Percentiles rank a stretch among this genome's conserved stretches.
Evolutionary conservation across 1,284 basidiomycete genomes (phyloP).

Genomic region (Rhodofomes roseus): DNA sequence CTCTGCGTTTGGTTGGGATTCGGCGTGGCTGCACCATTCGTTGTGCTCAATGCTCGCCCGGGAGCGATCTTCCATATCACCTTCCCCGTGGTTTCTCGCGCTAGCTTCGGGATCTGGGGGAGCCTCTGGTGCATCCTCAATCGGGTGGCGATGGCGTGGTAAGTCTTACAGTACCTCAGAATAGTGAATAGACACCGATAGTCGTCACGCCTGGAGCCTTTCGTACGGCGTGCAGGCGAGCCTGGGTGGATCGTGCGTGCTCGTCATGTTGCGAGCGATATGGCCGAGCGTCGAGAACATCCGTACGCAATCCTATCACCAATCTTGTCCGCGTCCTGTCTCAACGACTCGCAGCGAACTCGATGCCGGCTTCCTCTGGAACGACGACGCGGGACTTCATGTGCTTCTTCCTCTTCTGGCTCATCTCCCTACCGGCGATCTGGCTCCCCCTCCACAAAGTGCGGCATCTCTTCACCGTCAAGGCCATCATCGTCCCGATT

Average conservation of each 20-base stretch:
- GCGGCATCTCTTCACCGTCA: conserved; percentile 81
- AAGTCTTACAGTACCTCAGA: too few relatives aligned
- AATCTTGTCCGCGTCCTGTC: neutral
- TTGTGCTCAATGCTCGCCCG: conserved; percentile 78
- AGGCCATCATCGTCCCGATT: conserved; percentile 71
- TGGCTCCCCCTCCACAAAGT: conserved; percentile 83
- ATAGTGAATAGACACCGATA: too few relatives aligned
- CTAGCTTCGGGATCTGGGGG: conserved; percentile 81
- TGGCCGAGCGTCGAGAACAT: conserved; percentile 72
- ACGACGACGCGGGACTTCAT: conserved; percentile 70
- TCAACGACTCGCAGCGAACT: conserved; percentile 45
- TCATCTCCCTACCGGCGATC: conserved; percentile 75
- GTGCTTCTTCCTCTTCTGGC: conserved; percentile 86
- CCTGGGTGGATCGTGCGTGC: conserved; percentile 76
- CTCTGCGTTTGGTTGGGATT: conserved; percentile 81
- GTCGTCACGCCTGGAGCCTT: conserved; percentile 35
- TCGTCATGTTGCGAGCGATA: conserved; percentile 69
- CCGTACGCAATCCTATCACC: conserved; percentile 36
- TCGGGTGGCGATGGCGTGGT: conserved; percentile 78
- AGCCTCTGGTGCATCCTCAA: conserved; percentile 83
- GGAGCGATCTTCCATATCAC: conserved; percentile 76
- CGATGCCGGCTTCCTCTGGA: conserved; percentile 65
- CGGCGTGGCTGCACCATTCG: conserved; percentile 67
- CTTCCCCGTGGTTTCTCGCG: conserved; percentile 77
- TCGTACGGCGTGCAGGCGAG: conserved; percentile 83